phyloP scores from a whole-genome alignment of 2,329 filamentous ascomycete genomes.

The Fusarium pseudoanthophilum region DNA sequence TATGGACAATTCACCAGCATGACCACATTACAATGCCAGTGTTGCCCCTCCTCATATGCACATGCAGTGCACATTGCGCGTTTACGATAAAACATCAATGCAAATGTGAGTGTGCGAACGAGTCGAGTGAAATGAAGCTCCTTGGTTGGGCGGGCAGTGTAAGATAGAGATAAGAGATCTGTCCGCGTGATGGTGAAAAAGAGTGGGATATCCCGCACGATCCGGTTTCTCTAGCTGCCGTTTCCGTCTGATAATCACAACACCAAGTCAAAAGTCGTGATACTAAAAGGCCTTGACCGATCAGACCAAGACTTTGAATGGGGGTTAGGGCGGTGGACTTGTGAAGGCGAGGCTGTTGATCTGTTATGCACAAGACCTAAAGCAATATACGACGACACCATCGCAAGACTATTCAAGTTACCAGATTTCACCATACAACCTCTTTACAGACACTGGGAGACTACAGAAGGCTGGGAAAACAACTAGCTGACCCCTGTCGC shows the following conservation, averaged over 20 bases:
- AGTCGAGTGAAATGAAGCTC: neutral
- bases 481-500: neutral
- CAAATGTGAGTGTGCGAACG: neutral
- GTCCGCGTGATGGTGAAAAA: constrained; percentile 31
- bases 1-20: neutral
- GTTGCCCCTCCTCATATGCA: neutral
- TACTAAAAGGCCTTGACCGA: neutral
- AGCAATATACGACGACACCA: constrained; percentile 1
- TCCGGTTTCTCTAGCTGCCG: constrained; percentile 21
- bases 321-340: neutral
- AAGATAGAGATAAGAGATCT: constrained; percentile 33
- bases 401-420: neutral
- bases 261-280: constrained; percentile 23
- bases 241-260: constrained; percentile 25
- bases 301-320: neutral
- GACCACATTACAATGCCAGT: neutral
- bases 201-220: constrained; percentile 26
- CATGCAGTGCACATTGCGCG: neutral
- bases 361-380: constrained; percentile 3
- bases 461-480: neutral
- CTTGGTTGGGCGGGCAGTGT: neutral
- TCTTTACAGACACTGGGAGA: neutral
- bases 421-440: neutral
- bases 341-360: neutral
- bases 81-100: constrained; percentile 6